phyloP scores from a whole-genome alignment of 768 basidiomycete genomes.

The Gymnopilus dilepis region DNA sequence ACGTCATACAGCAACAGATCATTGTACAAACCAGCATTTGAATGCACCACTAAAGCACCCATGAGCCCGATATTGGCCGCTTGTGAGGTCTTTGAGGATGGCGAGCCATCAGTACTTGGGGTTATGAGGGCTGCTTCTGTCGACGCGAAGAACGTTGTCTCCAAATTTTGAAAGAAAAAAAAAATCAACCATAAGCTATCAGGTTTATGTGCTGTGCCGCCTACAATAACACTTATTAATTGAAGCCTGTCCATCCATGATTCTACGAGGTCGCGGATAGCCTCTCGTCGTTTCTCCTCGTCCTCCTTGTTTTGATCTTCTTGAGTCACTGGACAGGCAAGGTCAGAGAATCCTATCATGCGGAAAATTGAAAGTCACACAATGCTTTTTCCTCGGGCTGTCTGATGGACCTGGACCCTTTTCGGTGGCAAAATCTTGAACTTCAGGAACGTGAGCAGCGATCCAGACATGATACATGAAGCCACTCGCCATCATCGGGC shows the following conservation, averaged over 20 bases:
- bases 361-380: not conserved
- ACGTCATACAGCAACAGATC: not conserved
- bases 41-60: conserved; percentile 58
- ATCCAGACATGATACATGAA: not conserved
- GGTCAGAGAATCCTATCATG: not conserved
- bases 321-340: conserved; percentile 37
- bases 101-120: conserved; percentile 25
- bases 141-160: conserved; percentile 70
- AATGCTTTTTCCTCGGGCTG: not conserved
- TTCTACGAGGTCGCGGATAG: conserved; percentile 55
- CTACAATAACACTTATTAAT: conserved; percentile 62
- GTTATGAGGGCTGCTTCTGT: conserved; percentile 59
- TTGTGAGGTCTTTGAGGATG: conserved; percentile 28
- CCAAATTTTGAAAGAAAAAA: not conserved
- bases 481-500: not conserved
- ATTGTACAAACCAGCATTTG: conserved; percentile 47
- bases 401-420: not conserved
- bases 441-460: not conserved
- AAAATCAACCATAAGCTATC: too few relatives aligned
- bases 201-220: conserved; percentile 21
- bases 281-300: conserved; percentile 38
- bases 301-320: conserved; percentile 55
- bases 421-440: not conserved
- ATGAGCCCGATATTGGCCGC: conserved; percentile 52
- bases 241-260: conserved; percentile 70